These are phyloP conservation scores for Laburnicola sp. DNA, from an alignment of 2,329 filamentous ascomycete genomes.

Conservation along the genomic window DNA sequence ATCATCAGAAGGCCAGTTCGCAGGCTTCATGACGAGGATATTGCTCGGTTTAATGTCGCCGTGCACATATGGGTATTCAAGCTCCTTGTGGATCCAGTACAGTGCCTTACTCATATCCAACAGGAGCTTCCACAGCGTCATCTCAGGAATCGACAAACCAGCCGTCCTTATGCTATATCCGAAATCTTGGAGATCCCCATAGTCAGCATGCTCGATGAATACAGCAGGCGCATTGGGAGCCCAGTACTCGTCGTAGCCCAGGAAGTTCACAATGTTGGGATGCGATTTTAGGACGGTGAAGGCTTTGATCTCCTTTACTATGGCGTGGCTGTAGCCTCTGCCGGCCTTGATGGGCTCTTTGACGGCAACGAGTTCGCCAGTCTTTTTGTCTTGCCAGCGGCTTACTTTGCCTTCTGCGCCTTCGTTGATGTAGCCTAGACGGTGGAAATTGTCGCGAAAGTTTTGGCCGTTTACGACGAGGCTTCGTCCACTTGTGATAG, in stretches of 20 bases:
- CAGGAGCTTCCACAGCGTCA: conserved; percentile 33
- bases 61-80: conserved; percentile 62
- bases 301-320: background rate
- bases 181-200: conserved; percentile 22
- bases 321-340: background rate
- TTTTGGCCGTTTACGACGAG: too few species aligned
- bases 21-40: conserved; percentile 65
- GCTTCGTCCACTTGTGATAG: too few species aligned
- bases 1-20: background rate
- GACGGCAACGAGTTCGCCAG: background rate
- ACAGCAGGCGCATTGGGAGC: conserved; percentile 18
- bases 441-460: background rate
- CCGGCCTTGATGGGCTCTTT: background rate
- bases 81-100: conserved; percentile 24
- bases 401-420: background rate
- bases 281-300: conserved; percentile 7
- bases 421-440: background rate
- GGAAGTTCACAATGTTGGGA: conserved; percentile 17
- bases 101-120: conserved; percentile 28
- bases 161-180: background rate
- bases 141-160: conserved; percentile 17
- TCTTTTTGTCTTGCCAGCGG: background rate
- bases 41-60: conserved; percentile 94
- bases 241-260: conserved; percentile 7
- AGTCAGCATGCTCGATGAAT: conserved; percentile 22